Percentiles rank a stretch among this genome's conserved stretches.
These are phyloP conservation scores for Flagelloscypha sp. DNA, from an alignment of 768 basidiomycete species.

Conservation along the genomic window DNA sequence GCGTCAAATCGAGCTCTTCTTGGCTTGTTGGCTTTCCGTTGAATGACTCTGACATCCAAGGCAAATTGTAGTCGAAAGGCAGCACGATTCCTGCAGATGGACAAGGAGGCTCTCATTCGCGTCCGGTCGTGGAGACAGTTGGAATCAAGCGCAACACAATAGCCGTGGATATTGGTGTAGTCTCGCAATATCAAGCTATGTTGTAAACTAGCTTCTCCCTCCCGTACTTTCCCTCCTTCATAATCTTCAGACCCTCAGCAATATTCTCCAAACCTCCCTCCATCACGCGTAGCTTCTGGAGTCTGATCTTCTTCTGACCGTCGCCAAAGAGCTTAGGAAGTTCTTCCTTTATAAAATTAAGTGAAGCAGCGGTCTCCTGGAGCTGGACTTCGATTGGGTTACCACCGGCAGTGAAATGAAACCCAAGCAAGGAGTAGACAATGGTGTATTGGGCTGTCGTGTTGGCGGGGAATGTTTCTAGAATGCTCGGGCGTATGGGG, in stretches of 20 bases:
- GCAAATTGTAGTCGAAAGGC: no score
- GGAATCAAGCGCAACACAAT: no score
- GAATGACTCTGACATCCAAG: no score
- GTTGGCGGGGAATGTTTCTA: not conserved
- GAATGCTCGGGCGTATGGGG: no score
- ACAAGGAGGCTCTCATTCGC: no score
- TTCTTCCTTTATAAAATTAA: not conserved
- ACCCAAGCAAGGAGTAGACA: not conserved
- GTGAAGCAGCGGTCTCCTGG: not conserved
- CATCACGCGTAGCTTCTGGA: not conserved
- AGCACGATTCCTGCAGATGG: no score
- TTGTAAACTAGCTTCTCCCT: not conserved
- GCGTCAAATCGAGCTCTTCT: no score
- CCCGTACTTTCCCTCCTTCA: not conserved
- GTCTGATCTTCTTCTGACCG: no score
- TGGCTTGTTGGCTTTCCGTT: no score
- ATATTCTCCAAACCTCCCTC: not conserved
- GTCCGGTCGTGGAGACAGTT: no score
- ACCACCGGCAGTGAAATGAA: not conserved
- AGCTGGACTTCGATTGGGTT: no score
- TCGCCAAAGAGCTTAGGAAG: constrained; percentile 1
- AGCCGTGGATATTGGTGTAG: no score
- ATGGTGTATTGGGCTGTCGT: not conserved
- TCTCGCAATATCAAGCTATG: not conserved
- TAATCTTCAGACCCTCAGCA: not conserved